phyloP scores from a whole-genome alignment of 805 yeast species.

The Candida multigemmis region DNA sequence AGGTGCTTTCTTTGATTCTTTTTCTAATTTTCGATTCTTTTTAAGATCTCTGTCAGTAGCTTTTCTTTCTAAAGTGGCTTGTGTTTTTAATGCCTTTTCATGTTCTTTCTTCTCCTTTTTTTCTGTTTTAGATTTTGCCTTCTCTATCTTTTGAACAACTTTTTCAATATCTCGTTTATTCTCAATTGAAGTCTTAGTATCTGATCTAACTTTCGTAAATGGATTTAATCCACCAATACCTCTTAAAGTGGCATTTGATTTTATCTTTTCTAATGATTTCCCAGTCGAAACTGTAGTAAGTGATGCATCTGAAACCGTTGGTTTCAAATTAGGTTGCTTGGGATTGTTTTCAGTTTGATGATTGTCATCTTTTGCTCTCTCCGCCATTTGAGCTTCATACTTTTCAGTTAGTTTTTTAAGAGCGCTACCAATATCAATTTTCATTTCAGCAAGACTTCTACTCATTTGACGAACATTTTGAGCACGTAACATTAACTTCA shows the following conservation, averaged over 20 bases:
- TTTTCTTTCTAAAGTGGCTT: too few relatives aligned
- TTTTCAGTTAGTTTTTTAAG: not conserved
- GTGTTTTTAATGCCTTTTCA: too few relatives aligned
- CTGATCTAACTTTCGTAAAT: slow-evolving; percentile 16
- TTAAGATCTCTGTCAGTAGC: too few relatives aligned
- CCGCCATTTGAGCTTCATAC: not conserved
- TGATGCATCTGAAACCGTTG: slow-evolving; percentile 6
- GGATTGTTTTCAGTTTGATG: not conserved
- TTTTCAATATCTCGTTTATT: slow-evolving; percentile 19
- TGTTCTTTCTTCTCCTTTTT: too few relatives aligned
- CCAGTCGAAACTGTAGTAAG: slow-evolving; percentile 1
- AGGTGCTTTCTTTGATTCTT: too few relatives aligned
- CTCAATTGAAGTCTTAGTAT: slow-evolving; percentile 7
- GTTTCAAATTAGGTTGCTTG: slow-evolving; percentile 2
- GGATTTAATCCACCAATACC: slow-evolving; percentile 19
- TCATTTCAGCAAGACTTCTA: slow-evolving; percentile 21
- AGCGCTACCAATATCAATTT: slow-evolving; percentile 17
- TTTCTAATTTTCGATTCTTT: too few relatives aligned
- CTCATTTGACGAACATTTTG: slow-evolving; percentile 46
- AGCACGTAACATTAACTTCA: slow-evolving; percentile 52
- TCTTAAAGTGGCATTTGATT: slow-evolving; percentile 13
- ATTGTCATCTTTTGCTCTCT: slow-evolving; percentile 1
- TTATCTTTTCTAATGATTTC: slow-evolving; percentile 5
- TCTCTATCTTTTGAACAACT: not conserved
- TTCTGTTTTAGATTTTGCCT: slow-evolving; percentile 3